Conservation (phyloP, 306 rosid species). For the Cicer bijugum region DNA sequence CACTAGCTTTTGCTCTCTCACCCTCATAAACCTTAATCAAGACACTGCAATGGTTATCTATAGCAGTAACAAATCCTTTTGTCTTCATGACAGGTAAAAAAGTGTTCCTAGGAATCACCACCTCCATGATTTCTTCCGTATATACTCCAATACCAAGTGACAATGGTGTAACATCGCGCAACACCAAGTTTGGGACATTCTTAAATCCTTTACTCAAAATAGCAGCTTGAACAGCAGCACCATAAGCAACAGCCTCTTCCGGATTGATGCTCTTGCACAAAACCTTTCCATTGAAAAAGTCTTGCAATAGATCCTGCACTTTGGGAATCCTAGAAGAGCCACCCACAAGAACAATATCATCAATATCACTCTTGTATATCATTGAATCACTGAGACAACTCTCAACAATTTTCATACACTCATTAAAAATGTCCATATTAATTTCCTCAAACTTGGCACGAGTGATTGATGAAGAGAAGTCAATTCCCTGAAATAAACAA, state of each 20-base stretch:
- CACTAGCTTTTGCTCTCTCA: constrained; percentile 51
- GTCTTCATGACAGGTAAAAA: constrained; percentile 53
- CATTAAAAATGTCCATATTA: constrained; percentile 23
- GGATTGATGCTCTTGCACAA: constrained; percentile 42
- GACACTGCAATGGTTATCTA: constrained; percentile 46
- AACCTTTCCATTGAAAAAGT: constrained; percentile 29
- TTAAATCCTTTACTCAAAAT: constrained; percentile 50
- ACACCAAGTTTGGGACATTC: constrained; percentile 47
- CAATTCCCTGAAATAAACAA: not conserved
- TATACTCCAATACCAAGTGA: constrained; percentile 30
- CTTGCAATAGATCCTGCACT: constrained; percentile 32
- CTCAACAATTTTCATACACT: constrained; percentile 16
- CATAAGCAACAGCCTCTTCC: constrained; percentile 66
- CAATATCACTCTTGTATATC: not conserved
- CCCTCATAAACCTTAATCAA: constrained; percentile 54
- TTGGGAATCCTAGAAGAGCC: constrained; percentile 48
- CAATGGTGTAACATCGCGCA: constrained; percentile 58
- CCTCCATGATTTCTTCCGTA: constrained; percentile 42
- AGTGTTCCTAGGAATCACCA: constrained; percentile 57
- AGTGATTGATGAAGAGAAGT: constrained; percentile 21
- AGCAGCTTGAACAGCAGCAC: constrained; percentile 69
- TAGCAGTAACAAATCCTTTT: not conserved
- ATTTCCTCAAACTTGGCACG: constrained; percentile 37
- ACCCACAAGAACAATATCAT: constrained; percentile 46
- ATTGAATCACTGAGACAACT: constrained; percentile 33